phyloP scores from a whole-genome alignment of 306 rosid genomes.

The Citrullus colocynthis region DNA sequence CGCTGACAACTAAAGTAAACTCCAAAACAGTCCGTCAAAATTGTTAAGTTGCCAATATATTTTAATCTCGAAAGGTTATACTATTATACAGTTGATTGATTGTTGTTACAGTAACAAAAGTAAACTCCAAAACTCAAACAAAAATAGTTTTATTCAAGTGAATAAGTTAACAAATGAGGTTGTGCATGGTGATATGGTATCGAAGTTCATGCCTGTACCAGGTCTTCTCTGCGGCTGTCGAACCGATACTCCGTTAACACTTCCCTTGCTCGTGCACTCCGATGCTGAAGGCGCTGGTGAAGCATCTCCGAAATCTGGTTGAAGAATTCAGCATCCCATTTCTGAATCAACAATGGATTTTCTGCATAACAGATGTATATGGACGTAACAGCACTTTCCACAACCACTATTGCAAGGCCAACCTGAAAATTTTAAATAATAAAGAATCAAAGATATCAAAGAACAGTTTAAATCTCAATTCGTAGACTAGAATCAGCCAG shows the following conservation, averaged over 20 bases:
- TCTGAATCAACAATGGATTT: slow-evolving; percentile 75
- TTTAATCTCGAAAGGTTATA: not conserved
- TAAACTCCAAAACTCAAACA: not conserved
- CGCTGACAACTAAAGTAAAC: not conserved
- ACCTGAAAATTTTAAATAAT: slow-evolving; percentile 36
- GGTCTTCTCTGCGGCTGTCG: slow-evolving; percentile 20
- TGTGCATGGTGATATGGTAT: not conserved
- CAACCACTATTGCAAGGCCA: slow-evolving; percentile 93
- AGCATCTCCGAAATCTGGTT: slow-evolving; percentile 84
- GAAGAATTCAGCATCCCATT: slow-evolving; percentile 93
- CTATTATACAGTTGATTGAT: slow-evolving; percentile 2
- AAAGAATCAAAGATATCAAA: not conserved
- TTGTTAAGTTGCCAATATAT: not conserved
- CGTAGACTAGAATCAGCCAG: not conserved
- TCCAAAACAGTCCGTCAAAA: not conserved
- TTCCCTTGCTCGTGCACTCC: slow-evolving; percentile 74
- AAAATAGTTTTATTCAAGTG: not conserved
- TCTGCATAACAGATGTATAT: slow-evolving; percentile 95
- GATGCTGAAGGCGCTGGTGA: slow-evolving; percentile 81
- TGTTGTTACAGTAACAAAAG: not conserved
- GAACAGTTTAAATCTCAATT: not conserved
- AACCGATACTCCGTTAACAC: slow-evolving; percentile 39
- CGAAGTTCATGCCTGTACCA: not conserved
- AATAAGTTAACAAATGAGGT: not conserved
- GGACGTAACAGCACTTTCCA: slow-evolving; percentile 94